Conservation (phyloP, 768 basidiomycete genomes). For the Hydnum rufescens region DNA sequence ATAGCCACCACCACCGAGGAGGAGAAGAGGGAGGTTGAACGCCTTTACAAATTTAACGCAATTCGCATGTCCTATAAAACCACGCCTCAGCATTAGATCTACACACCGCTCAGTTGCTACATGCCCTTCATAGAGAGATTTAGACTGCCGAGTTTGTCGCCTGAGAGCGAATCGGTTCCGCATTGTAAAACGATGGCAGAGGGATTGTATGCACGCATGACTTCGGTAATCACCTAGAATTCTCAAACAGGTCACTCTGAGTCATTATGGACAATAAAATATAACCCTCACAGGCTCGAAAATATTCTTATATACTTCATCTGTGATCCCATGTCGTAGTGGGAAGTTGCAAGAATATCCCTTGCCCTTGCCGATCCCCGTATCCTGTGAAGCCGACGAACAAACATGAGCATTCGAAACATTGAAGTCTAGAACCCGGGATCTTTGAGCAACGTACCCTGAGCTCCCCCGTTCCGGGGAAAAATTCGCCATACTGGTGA, state of each 20-base stretch:
- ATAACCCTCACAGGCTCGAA: slow-evolving; percentile 67
- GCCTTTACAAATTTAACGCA: slow-evolving; percentile 96
- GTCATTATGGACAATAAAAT: background rate
- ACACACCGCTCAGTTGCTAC: slow-evolving; percentile 3
- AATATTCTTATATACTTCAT: slow-evolving; percentile 84
- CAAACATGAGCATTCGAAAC: slow-evolving; percentile 1
- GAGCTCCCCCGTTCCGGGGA: slow-evolving; percentile 96
- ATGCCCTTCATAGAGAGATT: slow-evolving; percentile 90
- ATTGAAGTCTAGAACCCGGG: background rate
- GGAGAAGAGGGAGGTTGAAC: slow-evolving; percentile 80
- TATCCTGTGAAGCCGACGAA: slow-evolving; percentile 35
- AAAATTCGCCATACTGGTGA: slow-evolving; percentile 98
- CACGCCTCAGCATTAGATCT: background rate
- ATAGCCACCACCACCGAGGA: slow-evolving; percentile 94
- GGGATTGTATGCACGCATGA: slow-evolving; percentile 89
- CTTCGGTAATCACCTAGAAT: slow-evolving; percentile 66
- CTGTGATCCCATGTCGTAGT: slow-evolving; percentile 81
- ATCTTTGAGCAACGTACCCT: slow-evolving; percentile 55
- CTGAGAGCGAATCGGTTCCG: slow-evolving; percentile 90
- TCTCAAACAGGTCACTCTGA: background rate
- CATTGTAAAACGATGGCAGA: slow-evolving; percentile 93
- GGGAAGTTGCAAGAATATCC: slow-evolving; percentile 91
- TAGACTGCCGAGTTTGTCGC: slow-evolving; percentile 88
- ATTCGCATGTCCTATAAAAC: slow-evolving; percentile 64
- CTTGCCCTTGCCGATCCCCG: slow-evolving; percentile 86